phyloP scores from a whole-genome alignment of 2,329 filamentous ascomycete genomes.

The Ophiostoma novo-ulmi region DNA sequence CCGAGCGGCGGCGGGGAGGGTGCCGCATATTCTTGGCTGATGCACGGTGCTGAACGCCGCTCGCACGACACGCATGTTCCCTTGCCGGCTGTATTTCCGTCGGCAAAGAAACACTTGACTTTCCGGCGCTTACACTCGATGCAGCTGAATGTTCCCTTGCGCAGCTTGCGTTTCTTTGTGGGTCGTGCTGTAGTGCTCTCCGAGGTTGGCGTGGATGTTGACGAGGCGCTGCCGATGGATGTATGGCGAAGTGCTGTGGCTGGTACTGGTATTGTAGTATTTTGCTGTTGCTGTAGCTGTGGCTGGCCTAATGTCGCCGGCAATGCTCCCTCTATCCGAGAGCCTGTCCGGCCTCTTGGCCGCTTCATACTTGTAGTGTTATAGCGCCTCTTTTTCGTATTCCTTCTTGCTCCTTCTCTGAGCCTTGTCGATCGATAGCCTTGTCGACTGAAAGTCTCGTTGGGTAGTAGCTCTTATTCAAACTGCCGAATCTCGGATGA shows the following conservation, averaged over 20 bases:
- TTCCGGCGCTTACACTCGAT: conserved; percentile 52
- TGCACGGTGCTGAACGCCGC: conserved; percentile 39
- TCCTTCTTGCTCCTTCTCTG: background rate
- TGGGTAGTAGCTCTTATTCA: background rate
- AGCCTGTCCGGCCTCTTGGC: background rate
- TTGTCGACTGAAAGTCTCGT: too few species aligned
- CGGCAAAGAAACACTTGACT: conserved; percentile 42
- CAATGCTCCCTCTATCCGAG: background rate
- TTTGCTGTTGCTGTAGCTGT: conserved; percentile 11
- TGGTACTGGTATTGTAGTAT: background rate
- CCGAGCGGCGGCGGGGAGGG: conserved; percentile 14
- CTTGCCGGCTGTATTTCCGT: background rate
- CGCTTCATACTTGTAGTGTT: background rate
- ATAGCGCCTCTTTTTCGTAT: background rate
- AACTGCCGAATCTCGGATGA: conserved; percentile 2
- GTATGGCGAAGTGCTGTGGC: background rate
- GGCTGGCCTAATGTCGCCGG: background rate
- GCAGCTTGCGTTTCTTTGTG: conserved; percentile 31
- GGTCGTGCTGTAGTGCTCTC: background rate
- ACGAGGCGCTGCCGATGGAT: background rate
- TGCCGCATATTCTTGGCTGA: conserved; percentile 41
- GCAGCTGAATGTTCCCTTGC: conserved; percentile 53
- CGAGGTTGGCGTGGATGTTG: background rate
- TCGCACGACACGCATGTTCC: conserved; percentile 43
- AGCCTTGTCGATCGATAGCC: background rate